phyloP scores from a whole-genome alignment of 192 early-diverging fungal species.

The Coemansia sp. region DNA sequence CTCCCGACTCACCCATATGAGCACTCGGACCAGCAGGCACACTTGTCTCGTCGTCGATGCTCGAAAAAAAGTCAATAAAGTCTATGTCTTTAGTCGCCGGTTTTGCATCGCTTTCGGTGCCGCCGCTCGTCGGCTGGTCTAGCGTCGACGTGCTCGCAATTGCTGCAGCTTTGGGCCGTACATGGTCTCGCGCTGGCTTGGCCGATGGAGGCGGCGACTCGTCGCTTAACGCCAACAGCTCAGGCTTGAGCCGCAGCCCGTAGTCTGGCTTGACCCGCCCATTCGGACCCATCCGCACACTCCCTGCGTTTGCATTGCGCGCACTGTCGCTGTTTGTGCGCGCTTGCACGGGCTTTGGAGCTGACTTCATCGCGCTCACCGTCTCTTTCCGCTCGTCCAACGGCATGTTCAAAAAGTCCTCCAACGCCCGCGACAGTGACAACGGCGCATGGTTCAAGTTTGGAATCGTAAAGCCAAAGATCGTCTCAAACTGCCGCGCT shows the following conservation, averaged over 20 bases:
- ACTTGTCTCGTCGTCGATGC: conserved; percentile 46
- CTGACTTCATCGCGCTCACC: conserved; percentile 28
- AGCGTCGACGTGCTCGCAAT: conserved; percentile 19
- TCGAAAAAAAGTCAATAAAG: conserved; percentile 59
- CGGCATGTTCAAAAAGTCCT: conserved; percentile 55
- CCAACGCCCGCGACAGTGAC: conserved; percentile 53
- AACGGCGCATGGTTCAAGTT: conserved; percentile 54
- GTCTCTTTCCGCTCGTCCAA: conserved; percentile 29
- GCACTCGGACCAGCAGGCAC: background rate
- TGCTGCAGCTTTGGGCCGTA: background rate
- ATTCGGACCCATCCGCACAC: conserved; percentile 7
- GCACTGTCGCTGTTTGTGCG: background rate
- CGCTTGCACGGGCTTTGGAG: conserved; percentile 14
- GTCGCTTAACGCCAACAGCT: conserved; percentile 30
- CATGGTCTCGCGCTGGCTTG: background rate
- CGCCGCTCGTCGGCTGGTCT: conserved; percentile 9
- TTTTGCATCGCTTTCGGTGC: background rate
- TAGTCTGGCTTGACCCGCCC: conserved; percentile 43
- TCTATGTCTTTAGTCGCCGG: conserved; percentile 31
- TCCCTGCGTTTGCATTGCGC: background rate
- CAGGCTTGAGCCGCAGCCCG: conserved; percentile 47
- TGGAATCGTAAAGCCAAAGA: conserved; percentile 55
- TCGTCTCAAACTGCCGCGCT: conserved; percentile 48
- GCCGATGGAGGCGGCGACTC: conserved; percentile 15
- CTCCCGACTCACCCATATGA: background rate